Evolutionary conservation across 495 filamentous ascomycete species (phyloP).

Genomic region (Penicillium turbatum): DNA sequence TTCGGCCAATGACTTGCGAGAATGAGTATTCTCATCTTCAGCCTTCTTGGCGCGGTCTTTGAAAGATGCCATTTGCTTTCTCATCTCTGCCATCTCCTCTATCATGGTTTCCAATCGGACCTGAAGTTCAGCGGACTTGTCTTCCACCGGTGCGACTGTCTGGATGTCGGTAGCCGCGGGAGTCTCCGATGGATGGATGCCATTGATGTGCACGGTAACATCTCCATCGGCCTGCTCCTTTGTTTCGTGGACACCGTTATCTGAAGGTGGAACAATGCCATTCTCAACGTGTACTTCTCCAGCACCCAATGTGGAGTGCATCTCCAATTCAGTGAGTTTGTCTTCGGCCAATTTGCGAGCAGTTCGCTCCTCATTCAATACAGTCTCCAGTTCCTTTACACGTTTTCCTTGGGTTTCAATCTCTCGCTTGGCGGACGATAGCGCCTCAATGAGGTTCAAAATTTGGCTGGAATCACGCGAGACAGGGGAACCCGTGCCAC

Average conservation of each 20-base stretch:
- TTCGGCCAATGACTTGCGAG: conserved; percentile 71
- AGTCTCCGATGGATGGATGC: conserved; percentile 9
- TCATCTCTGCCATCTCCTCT: conserved; percentile 77
- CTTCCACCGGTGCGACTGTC: conserved; percentile 23
- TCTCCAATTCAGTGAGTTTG: conserved; percentile 66
- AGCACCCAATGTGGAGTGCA: conserved; percentile 24
- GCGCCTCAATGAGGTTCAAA: conserved; percentile 70
- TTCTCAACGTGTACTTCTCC: conserved; percentile 23
- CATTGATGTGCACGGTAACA: conserved; percentile 15
- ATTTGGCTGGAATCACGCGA: conserved; percentile 69
- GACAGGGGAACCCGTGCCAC: conserved; percentile 56
- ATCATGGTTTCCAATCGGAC: conserved; percentile 73
- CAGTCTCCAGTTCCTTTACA: conserved; percentile 75
- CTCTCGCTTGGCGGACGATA: conserved; percentile 72
- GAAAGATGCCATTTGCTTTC: conserved; percentile 72
- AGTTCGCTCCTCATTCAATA: conserved; percentile 70
- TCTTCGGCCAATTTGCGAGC: conserved; percentile 82
- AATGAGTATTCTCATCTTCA: conserved; percentile 63
- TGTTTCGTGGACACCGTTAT: conserved; percentile 7
- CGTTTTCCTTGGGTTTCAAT: conserved; percentile 73
- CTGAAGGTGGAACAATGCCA: conserved; percentile 31
- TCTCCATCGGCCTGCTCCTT: conserved; percentile 11
- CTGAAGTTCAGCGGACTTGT: conserved; percentile 51
- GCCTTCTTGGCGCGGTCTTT: conserved; percentile 73
- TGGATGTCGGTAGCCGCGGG: conserved; percentile 36